Base-by-base conservation (phyloP, 257 asterid genomes). In the Buddleja alternifolia region DNA sequence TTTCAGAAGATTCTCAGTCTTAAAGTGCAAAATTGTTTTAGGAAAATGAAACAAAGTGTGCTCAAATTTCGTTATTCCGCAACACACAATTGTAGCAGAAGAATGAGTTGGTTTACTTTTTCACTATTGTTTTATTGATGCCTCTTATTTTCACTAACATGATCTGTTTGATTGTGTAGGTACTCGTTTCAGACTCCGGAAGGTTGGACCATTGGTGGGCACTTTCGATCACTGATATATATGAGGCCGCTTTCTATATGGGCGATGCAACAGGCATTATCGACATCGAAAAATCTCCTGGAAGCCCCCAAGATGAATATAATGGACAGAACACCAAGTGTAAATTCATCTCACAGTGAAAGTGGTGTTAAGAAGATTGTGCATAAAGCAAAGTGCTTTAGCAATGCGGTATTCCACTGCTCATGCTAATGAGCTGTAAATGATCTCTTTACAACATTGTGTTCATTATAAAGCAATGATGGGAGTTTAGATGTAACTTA, bases 171-270 rank as follows among this genome's bases (percentile, higher is more conserved):
- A 21, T 74, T 34, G 8, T 75, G 84, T 80, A 94, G 99, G 58
- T 94, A 94, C 58, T 74, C 97, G 0, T 94, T 94, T 53, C 99
- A 94, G 75, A 94, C 99, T 0, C 99, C 99, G 0, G 99, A 94
- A 79, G 98, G 80, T 17, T 94, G 99, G 99, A 86, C 99, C 0
- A 83, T 48, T 0, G 98, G 80, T n/a, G 99, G 99, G 53, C 97
- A 92, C 74, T 94, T 91, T 37, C 86, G 99, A 15, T 94, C 99
- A n/a, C 89, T 91, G 0, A 74, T 83, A 81, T 94, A 94, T 36
- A 94, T 94, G 99, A 86, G 99, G 68, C 99, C 99, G 1, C 96
- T 94, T 3, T 56, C 98, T 6, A 94, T 94, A 71, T 94, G 99
- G 99, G 96, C 88, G 32, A 94, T 94, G 98, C 99, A 94, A 23